Evolutionary conservation across 257 asterid species (phyloP).

Genomic region (Avicennia marina): DNA sequence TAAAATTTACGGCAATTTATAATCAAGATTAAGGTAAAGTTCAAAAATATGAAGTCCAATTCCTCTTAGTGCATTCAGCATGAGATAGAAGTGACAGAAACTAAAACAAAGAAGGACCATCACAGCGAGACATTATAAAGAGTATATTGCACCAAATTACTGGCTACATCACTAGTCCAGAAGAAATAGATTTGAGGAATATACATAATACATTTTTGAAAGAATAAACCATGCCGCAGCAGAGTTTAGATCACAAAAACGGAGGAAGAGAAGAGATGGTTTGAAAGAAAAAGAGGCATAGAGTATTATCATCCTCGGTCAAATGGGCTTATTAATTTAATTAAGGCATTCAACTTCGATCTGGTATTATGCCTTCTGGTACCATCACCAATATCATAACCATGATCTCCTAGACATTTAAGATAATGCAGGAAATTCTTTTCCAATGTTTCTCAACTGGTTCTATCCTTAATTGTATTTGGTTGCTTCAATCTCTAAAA

Average conservation of each 20-base stretch:
- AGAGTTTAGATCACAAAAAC: constrained; percentile 1
- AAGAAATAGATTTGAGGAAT: too few relatives aligned
- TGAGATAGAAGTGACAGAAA: constrained; percentile 1
- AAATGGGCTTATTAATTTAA: neutral
- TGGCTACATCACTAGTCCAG: too few relatives aligned
- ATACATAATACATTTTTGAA: neutral
- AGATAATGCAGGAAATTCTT: neutral
- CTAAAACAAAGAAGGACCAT: too few relatives aligned
- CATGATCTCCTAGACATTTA: too few relatives aligned
- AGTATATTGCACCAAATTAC: neutral
- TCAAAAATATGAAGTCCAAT: neutral
- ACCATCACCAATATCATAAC: too few relatives aligned
- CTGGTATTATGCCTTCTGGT: too few relatives aligned
- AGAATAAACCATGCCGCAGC: neutral
- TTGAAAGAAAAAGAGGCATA: neutral
- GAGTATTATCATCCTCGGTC: neutral
- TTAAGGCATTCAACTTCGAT: too few relatives aligned
- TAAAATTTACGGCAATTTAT: neutral
- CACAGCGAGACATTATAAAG: neutral
- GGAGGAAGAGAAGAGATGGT: neutral
- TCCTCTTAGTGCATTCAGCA: constrained; percentile 3
- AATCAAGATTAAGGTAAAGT: neutral
- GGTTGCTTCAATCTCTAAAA: too few relatives aligned
- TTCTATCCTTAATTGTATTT: too few relatives aligned
- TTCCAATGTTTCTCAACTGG: neutral